phyloP scores from a whole-genome alignment of 2,329 filamentous ascomycete genomes.

The Colletotrichum sidae region DNA sequence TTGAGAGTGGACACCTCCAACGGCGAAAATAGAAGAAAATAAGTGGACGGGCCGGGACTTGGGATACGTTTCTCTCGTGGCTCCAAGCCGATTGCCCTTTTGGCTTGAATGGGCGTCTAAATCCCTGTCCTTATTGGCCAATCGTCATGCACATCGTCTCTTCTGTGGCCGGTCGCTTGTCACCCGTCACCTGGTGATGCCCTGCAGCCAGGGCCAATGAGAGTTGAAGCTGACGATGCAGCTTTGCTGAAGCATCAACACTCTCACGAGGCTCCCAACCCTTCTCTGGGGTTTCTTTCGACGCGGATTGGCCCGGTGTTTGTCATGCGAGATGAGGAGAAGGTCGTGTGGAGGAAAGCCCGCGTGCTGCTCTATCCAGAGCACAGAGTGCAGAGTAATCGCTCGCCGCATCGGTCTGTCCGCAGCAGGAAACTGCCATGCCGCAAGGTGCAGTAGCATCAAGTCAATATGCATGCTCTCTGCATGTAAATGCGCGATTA shows the following conservation, averaged over 20 bases:
- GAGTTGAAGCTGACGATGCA: slow-evolving; percentile 10
- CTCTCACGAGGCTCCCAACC: slow-evolving; percentile 29
- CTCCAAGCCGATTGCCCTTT: slow-evolving; percentile 22
- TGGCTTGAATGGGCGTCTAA: slow-evolving; percentile 35
- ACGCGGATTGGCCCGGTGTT: slow-evolving; percentile 18
- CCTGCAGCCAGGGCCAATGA: slow-evolving; percentile 32
- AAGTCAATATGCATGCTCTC: slow-evolving; percentile 34
- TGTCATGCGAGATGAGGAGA: slow-evolving; percentile 25
- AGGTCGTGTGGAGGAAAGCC: slow-evolving; percentile 10
- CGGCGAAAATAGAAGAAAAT: slow-evolving; percentile 32
- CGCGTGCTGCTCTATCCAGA: background rate
- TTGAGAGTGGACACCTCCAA: background rate
- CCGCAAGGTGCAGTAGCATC: slow-evolving; percentile 27
- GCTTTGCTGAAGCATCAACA: slow-evolving; percentile 33
- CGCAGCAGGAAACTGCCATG: slow-evolving; percentile 28
- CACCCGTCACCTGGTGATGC: slow-evolving; percentile 37
- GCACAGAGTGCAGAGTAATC: slow-evolving; percentile 17
- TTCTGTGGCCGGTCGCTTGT: slow-evolving; percentile 33
- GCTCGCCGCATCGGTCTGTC: slow-evolving; percentile 24
- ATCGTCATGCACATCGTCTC: slow-evolving; percentile 12
- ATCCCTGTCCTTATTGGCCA: slow-evolving; percentile 30
- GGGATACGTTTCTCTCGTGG: slow-evolving; percentile 24
- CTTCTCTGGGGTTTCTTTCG: slow-evolving; percentile 7
- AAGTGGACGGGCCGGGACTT: slow-evolving; percentile 16
- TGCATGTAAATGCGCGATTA: slow-evolving; percentile 32